A percentile compares a stretch with the other conserved stretches of the same genome.
These are phyloP conservation scores for Xylariaceae sp. DNA, from an alignment of 2,329 filamentous ascomycete species.

Conservation along the genomic window DNA sequence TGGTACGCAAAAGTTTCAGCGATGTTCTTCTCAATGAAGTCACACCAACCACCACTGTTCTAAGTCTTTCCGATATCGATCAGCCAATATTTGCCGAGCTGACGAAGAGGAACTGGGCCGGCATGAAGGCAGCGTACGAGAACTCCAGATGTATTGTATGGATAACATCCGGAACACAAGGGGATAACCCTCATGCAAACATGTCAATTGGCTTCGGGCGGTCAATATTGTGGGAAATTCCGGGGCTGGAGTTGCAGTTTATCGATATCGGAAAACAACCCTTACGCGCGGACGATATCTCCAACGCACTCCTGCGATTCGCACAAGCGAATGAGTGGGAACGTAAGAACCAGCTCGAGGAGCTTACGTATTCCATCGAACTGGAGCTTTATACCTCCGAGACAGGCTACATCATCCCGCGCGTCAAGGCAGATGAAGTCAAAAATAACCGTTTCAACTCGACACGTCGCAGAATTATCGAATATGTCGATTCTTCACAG, in stretches of 20 bases:
- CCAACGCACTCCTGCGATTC: constrained; percentile 2
- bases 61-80: constrained; percentile 38
- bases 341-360: not conserved
- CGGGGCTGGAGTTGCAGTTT: not conserved
- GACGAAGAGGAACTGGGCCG: not conserved
- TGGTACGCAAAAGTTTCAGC: not conserved
- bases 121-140: not conserved
- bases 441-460: too few species aligned
- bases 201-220: not conserved
- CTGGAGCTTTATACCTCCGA: not conserved
- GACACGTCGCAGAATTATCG: too few species aligned
- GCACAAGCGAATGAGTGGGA: not conserved
- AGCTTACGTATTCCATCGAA: not conserved
- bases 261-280: not conserved
- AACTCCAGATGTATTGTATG: constrained; percentile 6
- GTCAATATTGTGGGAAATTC: not conserved
- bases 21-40: not conserved
- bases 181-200: constrained; percentile 1
- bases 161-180: constrained; percentile 2
- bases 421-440: not conserved
- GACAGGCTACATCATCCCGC: not conserved
- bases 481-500: too few species aligned
- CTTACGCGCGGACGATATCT: not conserved
- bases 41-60: constrained; percentile 17
- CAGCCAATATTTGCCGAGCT: constrained; percentile 34